Conservation (phyloP, 176 grass and related monocot species). For the Olyra latifolia region DNA sequence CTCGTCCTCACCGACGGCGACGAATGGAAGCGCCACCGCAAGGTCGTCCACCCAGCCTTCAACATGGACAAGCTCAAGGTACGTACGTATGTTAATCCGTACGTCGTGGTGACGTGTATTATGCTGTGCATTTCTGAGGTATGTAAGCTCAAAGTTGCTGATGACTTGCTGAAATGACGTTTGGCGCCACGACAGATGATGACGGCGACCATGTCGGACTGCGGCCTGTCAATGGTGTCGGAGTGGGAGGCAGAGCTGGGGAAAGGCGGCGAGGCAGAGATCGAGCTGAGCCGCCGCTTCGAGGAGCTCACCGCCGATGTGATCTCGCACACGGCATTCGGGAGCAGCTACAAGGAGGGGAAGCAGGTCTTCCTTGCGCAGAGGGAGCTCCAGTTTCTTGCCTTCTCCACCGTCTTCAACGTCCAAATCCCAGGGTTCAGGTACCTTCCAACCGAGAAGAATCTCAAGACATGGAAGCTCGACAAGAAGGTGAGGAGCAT, state of each 20-base stretch:
- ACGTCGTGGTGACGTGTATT: neutral
- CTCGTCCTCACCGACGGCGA: constrained; percentile 48
- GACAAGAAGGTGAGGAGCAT: constrained; percentile 29
- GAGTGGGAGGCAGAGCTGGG: constrained; percentile 35
- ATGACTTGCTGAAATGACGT: neutral
- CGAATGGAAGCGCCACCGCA: constrained; percentile 65
- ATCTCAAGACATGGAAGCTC: constrained; percentile 22
- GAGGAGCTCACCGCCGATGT: constrained; percentile 62
- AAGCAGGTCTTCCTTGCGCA: constrained; percentile 48
- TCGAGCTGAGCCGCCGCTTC: constrained; percentile 47
- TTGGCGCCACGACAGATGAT: constrained; percentile 47
- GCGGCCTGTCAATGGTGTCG: constrained; percentile 43
- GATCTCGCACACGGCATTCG: constrained; percentile 63
- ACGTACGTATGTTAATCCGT: neutral
- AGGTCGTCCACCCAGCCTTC: constrained; percentile 59
- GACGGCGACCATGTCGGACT: constrained; percentile 50
- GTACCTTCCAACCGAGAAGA: constrained; percentile 35
- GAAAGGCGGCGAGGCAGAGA: neutral
- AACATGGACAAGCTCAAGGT: constrained; percentile 72
- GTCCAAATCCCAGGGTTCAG: constrained; percentile 26
- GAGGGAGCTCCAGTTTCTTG: constrained; percentile 45
- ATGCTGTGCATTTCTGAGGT: neutral
- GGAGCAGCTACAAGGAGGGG: constrained; percentile 54
- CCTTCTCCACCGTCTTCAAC: constrained; percentile 16
- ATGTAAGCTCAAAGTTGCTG: neutral